Percentiles rank a stretch among this genome's conserved stretches.
Conservation (phyloP, 192 early-diverging fungal genomes). For the Coemansia sp. region DNA sequence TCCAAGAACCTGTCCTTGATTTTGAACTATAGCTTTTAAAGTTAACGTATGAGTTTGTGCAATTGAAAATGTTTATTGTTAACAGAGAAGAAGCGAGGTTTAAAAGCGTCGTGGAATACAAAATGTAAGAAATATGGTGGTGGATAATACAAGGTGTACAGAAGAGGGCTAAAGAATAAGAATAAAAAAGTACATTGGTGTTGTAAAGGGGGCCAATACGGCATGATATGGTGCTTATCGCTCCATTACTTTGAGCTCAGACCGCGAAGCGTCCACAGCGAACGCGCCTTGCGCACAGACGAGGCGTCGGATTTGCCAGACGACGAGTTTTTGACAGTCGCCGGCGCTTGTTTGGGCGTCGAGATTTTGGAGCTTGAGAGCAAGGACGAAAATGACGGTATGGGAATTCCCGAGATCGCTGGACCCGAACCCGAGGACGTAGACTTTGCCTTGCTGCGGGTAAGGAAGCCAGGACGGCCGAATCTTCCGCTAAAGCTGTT, state of each 20-base stretch:
- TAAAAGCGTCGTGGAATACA: not conserved
- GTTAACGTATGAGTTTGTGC: not conserved
- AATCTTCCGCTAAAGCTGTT: slow-evolving; percentile 19
- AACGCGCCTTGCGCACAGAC: slow-evolving; percentile 33
- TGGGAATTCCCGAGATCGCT: slow-evolving; percentile 29
- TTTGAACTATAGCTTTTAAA: slow-evolving; percentile 8
- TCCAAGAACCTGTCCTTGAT: not conserved
- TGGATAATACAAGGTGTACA: not conserved
- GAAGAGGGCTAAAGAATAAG: not conserved
- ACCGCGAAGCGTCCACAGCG: slow-evolving; percentile 34
- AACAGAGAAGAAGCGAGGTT: too few species aligned
- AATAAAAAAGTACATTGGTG: not conserved
- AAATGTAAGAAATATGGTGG: not conserved
- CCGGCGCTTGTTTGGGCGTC: slow-evolving; percentile 1
- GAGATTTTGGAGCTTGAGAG: not conserved
- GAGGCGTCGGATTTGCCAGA: slow-evolving; percentile 23
- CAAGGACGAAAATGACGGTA: slow-evolving; percentile 18
- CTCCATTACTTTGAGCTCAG: not conserved
- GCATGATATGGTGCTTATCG: not conserved
- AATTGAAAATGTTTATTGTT: not conserved
- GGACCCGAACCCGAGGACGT: slow-evolving; percentile 2
- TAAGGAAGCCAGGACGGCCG: slow-evolving; percentile 18
- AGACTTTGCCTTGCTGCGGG: slow-evolving; percentile 17
- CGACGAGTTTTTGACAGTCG: not conserved
- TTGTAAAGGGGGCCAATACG: not conserved